Base-by-base conservation (phyloP, 2,329 filamentous ascomycete genomes). In the Cladosporium phlei region DNA sequence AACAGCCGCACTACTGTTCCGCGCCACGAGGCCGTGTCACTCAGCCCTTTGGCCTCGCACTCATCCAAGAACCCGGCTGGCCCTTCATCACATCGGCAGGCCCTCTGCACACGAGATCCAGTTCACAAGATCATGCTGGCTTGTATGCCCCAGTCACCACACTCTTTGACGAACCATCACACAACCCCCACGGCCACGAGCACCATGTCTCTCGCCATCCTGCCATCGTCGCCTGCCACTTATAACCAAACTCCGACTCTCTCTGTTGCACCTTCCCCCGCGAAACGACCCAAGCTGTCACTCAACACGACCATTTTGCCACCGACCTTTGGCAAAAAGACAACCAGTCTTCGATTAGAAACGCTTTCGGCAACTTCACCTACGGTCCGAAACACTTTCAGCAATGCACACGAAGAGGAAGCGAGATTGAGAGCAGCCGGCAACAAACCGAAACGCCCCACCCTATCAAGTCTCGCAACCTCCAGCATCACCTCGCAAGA, bases 381-480 rank as follows among this genome's bases (percentile, higher is more conserved):
- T 9, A 83, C 79, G 1, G 67, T 73, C 32, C 70, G 75, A 56
- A 83, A 82, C 62, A 83, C 79, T 42, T 80, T 80, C 59, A 73
- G 68, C 55, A 83, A 83, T 64, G 74, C 76, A 40, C 80, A 79
- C 55, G 72, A 78, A 30, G 59, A 66, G 29, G 53, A 62, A n/a
- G 61, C 44, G 20, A 27, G 39, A n/a, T 59, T 19, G 61, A 52
- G 27, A 37, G 25, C 32, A 27, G 5, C 35, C 21, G 28, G 32
- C n/a, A 30, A n/a, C 16, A 46, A 44, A 46, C 44, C 40, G n/a
- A 43, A 46, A 35, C 52, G 50, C 50, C 71, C 46, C 53, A 66
- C 32, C 65, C 65, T 48, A 64, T 69, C 44, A 62, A 67, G 16
- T 57, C 55, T 52, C 49, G 34, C 51, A n/a, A 56, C 49, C 1